Evolutionary conservation across 495 filamentous ascomycete genomes (phyloP), one percentile per base, ranked within the genome.

Genomic region (Penicillium turbatum): DNA sequence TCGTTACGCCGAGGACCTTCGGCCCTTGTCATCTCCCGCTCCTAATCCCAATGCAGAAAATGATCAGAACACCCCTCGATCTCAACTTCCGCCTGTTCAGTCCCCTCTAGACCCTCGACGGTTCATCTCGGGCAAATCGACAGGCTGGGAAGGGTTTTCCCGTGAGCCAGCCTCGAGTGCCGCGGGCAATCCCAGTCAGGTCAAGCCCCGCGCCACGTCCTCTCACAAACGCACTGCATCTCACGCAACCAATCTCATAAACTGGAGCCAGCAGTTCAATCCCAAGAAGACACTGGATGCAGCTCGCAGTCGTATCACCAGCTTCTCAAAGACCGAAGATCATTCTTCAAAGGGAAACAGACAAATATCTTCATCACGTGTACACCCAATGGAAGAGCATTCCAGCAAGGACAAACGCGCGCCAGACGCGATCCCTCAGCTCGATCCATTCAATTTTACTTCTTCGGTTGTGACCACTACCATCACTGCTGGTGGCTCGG

Each of bases 91-190:
- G 21, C 21, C 53, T 27, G 52, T 31, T 2, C 46, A 47, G 19
- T 17, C 48, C 9, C 32, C 17, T n/a, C 44, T 40, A 4, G 56
- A 55, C 16, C n/a, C 41, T 3, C 44, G 47, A 13, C 47, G 46
- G 26, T 58, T 63, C 43, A 34, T 67, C 12, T 44, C 55, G 12
- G 30, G 42, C 5, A 32, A 60, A 39, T 36, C 53, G 41, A 73
- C 74, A 5, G 63, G 65, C 55, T 78, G 75, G 78, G 75, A 82
- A 64, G 69, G 71, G 36, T 79, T 72, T 53, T 77, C 79, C 1
- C 74, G 73, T 6, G 78, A 79, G 42, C 74, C 76, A 35, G 77
- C 74, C 7, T 63, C 62, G 1, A 70, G 58, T 41, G 54, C 65
- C 12, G 48, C 39, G 2, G 77, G 76, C 7, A 65, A 53, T 48